phyloP scores from a whole-genome alignment of 2,329 filamentous ascomycete species.

The Colletotrichum kahawae region DNA sequence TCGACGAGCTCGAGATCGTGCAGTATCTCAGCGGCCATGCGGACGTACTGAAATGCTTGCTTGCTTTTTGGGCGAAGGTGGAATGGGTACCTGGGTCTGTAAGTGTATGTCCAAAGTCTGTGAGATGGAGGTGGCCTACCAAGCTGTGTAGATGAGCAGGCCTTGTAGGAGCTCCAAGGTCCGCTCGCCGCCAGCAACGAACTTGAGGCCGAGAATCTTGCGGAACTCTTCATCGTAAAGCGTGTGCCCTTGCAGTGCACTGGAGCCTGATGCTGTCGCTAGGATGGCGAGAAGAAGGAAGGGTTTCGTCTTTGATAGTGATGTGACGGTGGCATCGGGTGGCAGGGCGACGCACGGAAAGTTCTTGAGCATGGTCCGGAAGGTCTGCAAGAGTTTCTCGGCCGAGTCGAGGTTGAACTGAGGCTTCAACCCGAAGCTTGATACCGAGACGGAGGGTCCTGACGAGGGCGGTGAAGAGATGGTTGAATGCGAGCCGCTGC shows the following conservation, averaged over 20 bases:
- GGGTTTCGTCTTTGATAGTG: conserved; percentile 50
- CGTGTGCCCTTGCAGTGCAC: conserved; percentile 54
- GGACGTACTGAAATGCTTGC: conserved; percentile 54
- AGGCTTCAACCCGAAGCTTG: conserved; percentile 50
- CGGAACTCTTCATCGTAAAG: conserved; percentile 64
- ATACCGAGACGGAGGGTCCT: conserved; percentile 34
- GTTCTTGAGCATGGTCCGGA: conserved; percentile 46
- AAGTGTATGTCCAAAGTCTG: neutral
- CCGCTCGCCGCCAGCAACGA: conserved; percentile 61
- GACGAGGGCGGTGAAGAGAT: conserved; percentile 26
- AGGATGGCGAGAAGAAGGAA: conserved; percentile 61
- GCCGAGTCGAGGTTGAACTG: conserved; percentile 63
- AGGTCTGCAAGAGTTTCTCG: conserved; percentile 46
- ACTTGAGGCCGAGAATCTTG: conserved; percentile 60
- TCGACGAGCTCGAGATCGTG: conserved; percentile 55
- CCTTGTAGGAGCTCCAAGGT: conserved; percentile 62
- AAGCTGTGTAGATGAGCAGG: conserved; percentile 61
- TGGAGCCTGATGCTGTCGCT: conserved; percentile 52
- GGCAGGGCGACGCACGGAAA: conserved; percentile 50
- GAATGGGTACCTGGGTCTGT: conserved; percentile 54
- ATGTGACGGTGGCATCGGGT: conserved; percentile 45
- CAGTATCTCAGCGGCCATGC: conserved; percentile 56
- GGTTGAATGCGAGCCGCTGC: neutral
- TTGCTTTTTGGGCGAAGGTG: conserved; percentile 57
- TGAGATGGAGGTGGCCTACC: conserved; percentile 41